phyloP scores from a whole-genome alignment of 139 green algal species.

The Auxenochlorella protothecoides region DNA sequence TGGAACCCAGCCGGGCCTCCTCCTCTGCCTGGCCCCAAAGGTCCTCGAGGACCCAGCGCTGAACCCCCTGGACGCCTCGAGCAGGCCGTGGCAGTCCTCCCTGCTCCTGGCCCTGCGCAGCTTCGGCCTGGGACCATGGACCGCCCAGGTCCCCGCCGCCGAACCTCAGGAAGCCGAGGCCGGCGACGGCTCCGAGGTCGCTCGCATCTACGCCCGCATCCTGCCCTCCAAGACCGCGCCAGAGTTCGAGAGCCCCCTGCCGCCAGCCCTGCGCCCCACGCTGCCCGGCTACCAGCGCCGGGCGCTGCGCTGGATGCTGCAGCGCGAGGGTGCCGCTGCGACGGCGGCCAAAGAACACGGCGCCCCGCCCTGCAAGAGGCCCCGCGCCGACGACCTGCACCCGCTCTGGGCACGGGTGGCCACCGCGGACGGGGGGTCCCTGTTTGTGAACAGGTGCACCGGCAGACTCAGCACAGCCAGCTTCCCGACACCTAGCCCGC shows the following conservation, averaged over 20 bases:
- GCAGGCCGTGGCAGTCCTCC: too few relatives aligned
- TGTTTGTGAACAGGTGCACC: not conserved
- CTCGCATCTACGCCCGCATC: constrained; percentile 34
- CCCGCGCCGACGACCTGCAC: too few relatives aligned
- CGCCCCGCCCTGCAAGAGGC: too few relatives aligned
- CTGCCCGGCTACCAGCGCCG: constrained; percentile 73
- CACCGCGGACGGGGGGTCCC: not conserved
- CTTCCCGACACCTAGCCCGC: constrained; percentile 1
- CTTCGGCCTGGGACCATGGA: too few relatives aligned
- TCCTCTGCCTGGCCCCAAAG: too few relatives aligned
- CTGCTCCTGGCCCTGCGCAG: too few relatives aligned
- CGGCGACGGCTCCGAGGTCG: constrained; percentile 19
- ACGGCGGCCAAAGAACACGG: constrained; percentile 16
- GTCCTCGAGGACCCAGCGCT: too few relatives aligned
- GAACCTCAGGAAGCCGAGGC: too few relatives aligned
- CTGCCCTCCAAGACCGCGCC: constrained; percentile 32
- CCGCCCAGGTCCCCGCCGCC: too few relatives aligned
- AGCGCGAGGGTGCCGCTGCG: constrained; percentile 27
- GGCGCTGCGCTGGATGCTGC: constrained; percentile 66
- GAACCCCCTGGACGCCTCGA: too few relatives aligned
- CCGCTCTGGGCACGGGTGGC: too few relatives aligned
- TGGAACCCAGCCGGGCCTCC: too few relatives aligned
- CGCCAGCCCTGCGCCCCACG: constrained; percentile 36
- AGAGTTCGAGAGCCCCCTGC: constrained; percentile 8
- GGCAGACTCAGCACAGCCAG: not conserved